phyloP scores from a whole-genome alignment of 1,139 yeast genomes.

The Kodamaea anthophila region DNA sequence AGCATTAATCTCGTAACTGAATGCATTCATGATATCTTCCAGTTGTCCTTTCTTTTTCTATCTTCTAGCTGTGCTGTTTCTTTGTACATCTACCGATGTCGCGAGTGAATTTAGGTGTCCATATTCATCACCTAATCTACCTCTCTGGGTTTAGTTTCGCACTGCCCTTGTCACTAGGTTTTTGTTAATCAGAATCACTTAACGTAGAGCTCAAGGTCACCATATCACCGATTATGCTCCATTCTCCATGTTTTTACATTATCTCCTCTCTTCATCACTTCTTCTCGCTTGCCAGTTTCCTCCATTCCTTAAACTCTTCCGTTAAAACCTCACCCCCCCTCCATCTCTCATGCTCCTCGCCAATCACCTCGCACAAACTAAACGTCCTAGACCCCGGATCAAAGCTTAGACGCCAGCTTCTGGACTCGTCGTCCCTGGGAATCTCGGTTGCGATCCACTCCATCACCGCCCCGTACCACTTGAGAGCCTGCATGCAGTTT shows the following conservation, averaged over 20 bases:
- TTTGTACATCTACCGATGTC: too few species aligned
- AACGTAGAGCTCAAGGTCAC: too few species aligned
- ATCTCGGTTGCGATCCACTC: constrained; percentile 65
- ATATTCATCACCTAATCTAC: too few species aligned
- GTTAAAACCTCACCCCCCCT: constrained; percentile 41
- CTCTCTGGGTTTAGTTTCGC: too few species aligned
- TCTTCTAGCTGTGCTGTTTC: too few species aligned
- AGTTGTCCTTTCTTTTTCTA: too few species aligned
- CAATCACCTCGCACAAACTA: constrained; percentile 23
- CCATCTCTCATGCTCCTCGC: constrained; percentile 22
- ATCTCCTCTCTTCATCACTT: background rate
- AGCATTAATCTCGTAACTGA: too few species aligned
- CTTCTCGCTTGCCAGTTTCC: constrained; percentile 19
- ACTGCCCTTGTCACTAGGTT: too few species aligned
- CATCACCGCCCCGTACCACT: constrained; percentile 78
- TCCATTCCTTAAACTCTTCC: constrained; percentile 58
- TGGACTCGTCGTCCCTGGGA: constrained; percentile 38
- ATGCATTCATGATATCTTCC: too few species aligned
- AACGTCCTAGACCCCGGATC: constrained; percentile 30
- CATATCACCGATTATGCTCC: too few species aligned
- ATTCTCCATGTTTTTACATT: background rate
- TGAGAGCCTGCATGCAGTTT: constrained; percentile 70
- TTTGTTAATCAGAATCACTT: too few species aligned
- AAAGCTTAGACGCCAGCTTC: constrained; percentile 27
- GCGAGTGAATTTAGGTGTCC: too few species aligned